These are phyloP conservation scores for Neoscytalidium dimidiatum DNA, from an alignment of 2,329 filamentous ascomycete species.

Conservation along the genomic window DNA sequence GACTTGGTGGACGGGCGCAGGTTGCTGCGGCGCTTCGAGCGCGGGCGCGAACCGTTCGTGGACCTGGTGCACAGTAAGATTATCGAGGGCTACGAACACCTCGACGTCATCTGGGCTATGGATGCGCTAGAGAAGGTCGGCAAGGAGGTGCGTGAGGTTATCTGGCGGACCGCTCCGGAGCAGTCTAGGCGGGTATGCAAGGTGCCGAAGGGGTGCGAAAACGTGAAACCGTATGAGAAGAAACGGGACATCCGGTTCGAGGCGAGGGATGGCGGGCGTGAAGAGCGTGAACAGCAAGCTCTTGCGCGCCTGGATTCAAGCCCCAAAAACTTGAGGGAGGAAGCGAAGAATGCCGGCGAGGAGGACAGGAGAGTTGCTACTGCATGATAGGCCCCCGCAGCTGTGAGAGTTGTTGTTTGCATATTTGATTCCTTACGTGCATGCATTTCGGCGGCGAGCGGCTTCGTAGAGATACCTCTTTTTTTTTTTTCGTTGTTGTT, in stretches of 20 bases:
- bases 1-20: conserved; percentile 79
- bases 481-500: background rate
- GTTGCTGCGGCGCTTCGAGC: conserved; percentile 72
- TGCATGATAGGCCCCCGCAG: background rate
- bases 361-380: background rate
- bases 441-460: no score
- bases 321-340: conserved; percentile 35
- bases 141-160: conserved; percentile 73
- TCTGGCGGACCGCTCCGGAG: conserved; percentile 73
- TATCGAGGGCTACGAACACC: conserved; percentile 86
- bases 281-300: background rate
- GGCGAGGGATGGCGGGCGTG: background rate
- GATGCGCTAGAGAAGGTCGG: conserved; percentile 84
- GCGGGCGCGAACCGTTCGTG: conserved; percentile 78
- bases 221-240: conserved; percentile 33
- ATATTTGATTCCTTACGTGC: no score
- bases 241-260: background rate
- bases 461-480: conserved; percentile 9
- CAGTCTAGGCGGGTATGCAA: conserved; percentile 62
- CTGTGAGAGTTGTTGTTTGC: background rate
- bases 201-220: conserved; percentile 65
- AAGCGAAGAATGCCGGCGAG: conserved; percentile 18
- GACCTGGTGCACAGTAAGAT: conserved; percentile 78
- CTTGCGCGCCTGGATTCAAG: conserved; percentile 30
- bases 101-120: conserved; percentile 95